Conservation (phyloP, 495 filamentous ascomycete species). For the Podospora pseudoanserina region DNA sequence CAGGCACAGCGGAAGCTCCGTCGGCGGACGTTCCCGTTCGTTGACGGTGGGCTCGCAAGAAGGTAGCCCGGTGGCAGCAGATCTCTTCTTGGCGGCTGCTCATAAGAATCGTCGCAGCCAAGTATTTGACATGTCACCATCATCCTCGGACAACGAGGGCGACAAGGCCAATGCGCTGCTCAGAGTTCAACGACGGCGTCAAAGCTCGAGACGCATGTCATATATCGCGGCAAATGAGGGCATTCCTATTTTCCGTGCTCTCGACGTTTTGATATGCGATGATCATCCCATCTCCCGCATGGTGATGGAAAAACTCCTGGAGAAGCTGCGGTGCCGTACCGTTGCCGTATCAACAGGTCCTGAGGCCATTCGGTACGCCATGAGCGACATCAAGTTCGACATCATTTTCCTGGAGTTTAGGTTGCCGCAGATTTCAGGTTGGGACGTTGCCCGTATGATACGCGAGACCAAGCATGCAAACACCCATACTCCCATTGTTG, state of each 20-base stretch:
- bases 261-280: conserved; percentile 95
- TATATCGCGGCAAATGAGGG: conserved; percentile 70
- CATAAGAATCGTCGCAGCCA: conserved; percentile 92
- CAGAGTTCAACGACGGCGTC: conserved; percentile 87
- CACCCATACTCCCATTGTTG: conserved; percentile 89
- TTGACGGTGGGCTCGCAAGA: conserved; percentile 95
- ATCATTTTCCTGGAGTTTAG: conserved; percentile 98
- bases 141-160: conserved; percentile 95
- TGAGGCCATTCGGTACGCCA: conserved; percentile 85
- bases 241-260: conserved; percentile 72
- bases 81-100: conserved; percentile 58
- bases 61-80: conserved; percentile 63
- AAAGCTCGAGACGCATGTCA: conserved; percentile 88
- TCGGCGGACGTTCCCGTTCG: conserved; percentile 66
- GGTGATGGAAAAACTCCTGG: conserved; percentile 94
- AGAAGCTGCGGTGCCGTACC: conserved; percentile 93
- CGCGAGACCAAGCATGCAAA: conserved; percentile 92
- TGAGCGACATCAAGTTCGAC: conserved; percentile 92
- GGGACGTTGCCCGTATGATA: conserved; percentile 95
- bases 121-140: conserved; percentile 93
- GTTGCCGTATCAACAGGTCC: conserved; percentile 84
- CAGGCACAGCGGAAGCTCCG: conserved; percentile 43
- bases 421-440: conserved; percentile 88
- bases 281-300: conserved; percentile 96
- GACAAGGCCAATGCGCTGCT: conserved; percentile 84